Base-by-base conservation (phyloP, 768 basidiomycete species). In the Podaxis pistillaris region DNA sequence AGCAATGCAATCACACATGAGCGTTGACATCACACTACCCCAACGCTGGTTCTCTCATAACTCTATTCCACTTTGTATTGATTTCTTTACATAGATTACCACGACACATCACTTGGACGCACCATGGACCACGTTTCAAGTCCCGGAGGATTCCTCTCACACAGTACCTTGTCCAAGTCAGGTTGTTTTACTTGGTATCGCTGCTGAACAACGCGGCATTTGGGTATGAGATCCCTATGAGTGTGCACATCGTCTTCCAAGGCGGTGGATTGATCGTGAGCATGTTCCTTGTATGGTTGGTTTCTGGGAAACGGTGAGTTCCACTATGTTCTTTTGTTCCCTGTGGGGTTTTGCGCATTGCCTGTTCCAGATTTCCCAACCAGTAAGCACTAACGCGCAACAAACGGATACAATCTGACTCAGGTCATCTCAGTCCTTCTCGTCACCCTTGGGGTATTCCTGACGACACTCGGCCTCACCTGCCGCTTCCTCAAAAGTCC, bases 231-330 rank as follows among this genome's bases (percentile, higher is more conserved):
- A 89, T 97, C 63, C 94, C 96, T 22, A 94, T 97, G 86, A 76
- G 91, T 0, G 89, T 98, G 1, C 95, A 98, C 74, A 96, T 98
- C 72, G 90, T 98, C 64, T 96, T 96, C 70, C 83, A 95, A 46
- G 93, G 91, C 67, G 94, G 91, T 0, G 95, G 94, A 0, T 77
- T 96, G 59, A 84, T 93, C 36, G 79, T 95, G 30, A 94, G 88
- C 68, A 89, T 98, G 86, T 30, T 90, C 13, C 80, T 95, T 55
- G 94, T 93, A 1, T 89, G 86, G 81, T 59, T 89, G 2, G 64
- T 93, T 17, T 82, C 77, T 1, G 80, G 83, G 2, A 91, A 88
- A 72, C 82, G 81, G 86, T 90, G 63, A 59, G 85, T 73, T 24
- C 51, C 54, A 40, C 22, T 13, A 53, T 37, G 38, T 66, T 53